A percentile compares a stretch with the other conserved stretches of the same genome.
phyloP scores from a whole-genome alignment of 345 rosid species.

The Noccaea caerulescens region DNA sequence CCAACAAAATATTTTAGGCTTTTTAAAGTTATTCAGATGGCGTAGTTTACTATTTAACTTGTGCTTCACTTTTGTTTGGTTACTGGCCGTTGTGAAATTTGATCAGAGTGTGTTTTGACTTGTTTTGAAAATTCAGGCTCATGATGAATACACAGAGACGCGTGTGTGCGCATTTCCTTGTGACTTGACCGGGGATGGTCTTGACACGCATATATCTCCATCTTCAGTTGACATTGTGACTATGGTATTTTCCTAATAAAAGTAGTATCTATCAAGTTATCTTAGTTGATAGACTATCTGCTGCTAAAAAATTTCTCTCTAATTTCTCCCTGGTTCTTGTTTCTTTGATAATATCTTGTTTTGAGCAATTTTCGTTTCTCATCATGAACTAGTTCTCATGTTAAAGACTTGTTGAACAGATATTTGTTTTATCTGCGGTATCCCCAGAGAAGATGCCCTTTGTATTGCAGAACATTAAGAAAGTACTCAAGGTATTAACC shows the following conservation, averaged over 20 bases:
- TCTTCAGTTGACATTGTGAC: constrained; percentile 85
- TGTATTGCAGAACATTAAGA: constrained; percentile 70
- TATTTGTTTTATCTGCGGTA: constrained; percentile 90
- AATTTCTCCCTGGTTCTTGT: background rate
- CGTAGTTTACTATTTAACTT: background rate
- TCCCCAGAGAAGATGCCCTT: constrained; percentile 92
- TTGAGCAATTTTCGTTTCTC: constrained; percentile 13
- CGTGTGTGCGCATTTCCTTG: constrained; percentile 67
- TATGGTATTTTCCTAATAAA: constrained; percentile 62
- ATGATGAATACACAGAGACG: constrained; percentile 70
- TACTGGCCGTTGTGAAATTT: constrained; percentile 3
- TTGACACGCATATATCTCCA: constrained; percentile 70
- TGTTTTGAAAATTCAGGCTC: constrained; percentile 57
- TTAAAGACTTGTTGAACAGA: constrained; percentile 71
- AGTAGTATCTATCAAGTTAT: background rate
- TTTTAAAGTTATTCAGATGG: background rate
- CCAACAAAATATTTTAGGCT: background rate
- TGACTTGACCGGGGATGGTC: constrained; percentile 80
- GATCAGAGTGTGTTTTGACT: constrained; percentile 1
- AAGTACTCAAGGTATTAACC: constrained; percentile 68
- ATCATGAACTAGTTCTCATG: constrained; percentile 15
- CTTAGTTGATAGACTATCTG: constrained; percentile 7
- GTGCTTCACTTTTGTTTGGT: background rate
- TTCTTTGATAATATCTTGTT: constrained; percentile 4
- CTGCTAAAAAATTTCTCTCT: background rate